phyloP scores from a whole-genome alignment of 805 yeast species.

The Lachancea meyersii region DNA sequence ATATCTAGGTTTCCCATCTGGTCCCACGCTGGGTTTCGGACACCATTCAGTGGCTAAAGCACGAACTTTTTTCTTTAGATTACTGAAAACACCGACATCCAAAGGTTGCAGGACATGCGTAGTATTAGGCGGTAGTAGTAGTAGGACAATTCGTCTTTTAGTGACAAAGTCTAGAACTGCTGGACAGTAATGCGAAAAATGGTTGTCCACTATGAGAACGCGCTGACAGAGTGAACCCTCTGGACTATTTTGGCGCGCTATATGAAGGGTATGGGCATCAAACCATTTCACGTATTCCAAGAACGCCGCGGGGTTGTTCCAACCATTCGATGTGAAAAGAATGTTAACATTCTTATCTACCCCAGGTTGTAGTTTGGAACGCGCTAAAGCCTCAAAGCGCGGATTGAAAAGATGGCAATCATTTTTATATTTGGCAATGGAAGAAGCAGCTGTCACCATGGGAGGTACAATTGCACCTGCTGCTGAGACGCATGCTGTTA shows the following conservation, averaged over 20 bases:
- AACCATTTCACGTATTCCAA: slow-evolving; percentile 10
- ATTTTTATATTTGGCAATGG: slow-evolving; percentile 2
- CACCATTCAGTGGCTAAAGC: slow-evolving; percentile 10
- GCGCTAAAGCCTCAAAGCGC: slow-evolving; percentile 5
- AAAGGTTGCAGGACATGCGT: slow-evolving; percentile 10
- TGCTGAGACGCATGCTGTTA: slow-evolving; percentile 10
- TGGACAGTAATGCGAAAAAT: slow-evolving; percentile 8
- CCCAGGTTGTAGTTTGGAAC: slow-evolving; percentile 5
- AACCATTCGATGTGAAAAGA: slow-evolving; percentile 6
- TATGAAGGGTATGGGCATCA: slow-evolving; percentile 5
- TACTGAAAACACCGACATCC: slow-evolving; percentile 9
- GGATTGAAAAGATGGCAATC: slow-evolving; percentile 6
- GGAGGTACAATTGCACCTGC: slow-evolving; percentile 8
- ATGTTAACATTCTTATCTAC: slow-evolving; percentile 1
- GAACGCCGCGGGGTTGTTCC: slow-evolving; percentile 8
- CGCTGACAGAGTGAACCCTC: neutral
- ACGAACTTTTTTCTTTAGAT: slow-evolving; percentile 8
- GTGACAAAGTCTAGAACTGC: slow-evolving; percentile 6
- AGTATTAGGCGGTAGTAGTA: slow-evolving; percentile 8
- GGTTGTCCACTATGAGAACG: slow-evolving; percentile 8
- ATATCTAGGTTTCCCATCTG: slow-evolving; percentile 7
- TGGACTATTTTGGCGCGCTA: neutral
- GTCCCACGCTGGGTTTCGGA: slow-evolving; percentile 3
- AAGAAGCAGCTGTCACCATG: slow-evolving; percentile 9
- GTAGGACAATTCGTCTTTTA: slow-evolving; percentile 2